Evolutionary conservation across 139 green algal genomes (phyloP).

Genomic region (Chlorella sp.): DNA sequence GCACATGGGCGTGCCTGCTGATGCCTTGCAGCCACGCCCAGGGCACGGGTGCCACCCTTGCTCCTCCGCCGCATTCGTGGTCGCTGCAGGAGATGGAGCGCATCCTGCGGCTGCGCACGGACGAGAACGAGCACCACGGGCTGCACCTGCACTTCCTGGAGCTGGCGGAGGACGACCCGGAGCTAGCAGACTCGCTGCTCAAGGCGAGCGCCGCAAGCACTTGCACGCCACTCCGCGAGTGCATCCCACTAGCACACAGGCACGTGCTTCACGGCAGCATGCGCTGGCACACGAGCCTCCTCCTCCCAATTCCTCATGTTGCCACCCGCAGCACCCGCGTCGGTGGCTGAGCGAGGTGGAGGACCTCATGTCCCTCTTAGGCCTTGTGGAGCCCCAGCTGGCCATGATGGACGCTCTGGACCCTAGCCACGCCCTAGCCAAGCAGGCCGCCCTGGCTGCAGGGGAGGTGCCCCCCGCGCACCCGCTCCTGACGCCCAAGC

Average conservation of each 20-base stretch:
- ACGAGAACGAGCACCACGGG: background rate
- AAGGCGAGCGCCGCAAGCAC: background rate
- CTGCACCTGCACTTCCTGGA: background rate
- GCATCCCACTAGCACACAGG: background rate
- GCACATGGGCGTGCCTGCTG: background rate
- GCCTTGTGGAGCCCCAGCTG: background rate
- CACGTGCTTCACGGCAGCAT: background rate
- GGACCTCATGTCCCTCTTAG: background rate
- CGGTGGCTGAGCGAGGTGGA: background rate
- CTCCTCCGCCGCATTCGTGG: background rate
- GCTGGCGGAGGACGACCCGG: background rate
- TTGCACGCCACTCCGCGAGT: background rate
- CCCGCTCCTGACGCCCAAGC: background rate
- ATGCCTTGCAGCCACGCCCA: background rate
- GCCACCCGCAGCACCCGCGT: background rate
- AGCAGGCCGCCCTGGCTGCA: background rate
- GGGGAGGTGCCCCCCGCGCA: background rate
- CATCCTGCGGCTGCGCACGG: background rate
- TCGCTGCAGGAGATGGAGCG: background rate
- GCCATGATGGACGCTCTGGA: background rate
- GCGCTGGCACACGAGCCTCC: no score
- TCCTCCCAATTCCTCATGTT: background rate
- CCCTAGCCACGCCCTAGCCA: background rate
- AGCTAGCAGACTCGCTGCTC: background rate
- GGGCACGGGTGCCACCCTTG: background rate